Conservation (phyloP, 179 eudicot genomes). For the Gypsophila paniculata region DNA sequence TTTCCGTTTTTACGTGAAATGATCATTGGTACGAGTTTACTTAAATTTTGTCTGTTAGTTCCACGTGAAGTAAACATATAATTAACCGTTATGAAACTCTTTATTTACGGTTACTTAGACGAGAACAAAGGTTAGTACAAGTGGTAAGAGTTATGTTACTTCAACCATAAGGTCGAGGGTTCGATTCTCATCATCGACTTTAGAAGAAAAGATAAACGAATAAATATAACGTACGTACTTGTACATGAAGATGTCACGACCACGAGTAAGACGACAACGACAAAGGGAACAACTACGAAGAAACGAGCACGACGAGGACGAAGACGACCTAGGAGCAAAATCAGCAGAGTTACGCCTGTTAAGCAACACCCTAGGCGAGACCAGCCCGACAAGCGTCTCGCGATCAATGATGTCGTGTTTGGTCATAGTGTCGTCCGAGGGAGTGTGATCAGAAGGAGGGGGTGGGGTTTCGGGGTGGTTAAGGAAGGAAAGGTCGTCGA, state of each 20-base stretch:
- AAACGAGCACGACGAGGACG: conserved; percentile 20
- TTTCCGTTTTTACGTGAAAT: no score
- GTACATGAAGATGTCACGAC: conserved; percentile 74
- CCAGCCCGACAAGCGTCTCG: neutral
- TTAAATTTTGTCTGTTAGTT: no score
- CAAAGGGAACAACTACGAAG: conserved; percentile 59
- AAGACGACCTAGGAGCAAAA: neutral
- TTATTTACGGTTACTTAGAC: no score
- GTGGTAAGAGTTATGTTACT: no score
- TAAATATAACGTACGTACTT: conserved; percentile 29
- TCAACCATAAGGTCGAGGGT: no score
- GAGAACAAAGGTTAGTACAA: no score
- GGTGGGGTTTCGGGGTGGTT: neutral
- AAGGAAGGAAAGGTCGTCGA: conserved; percentile 32
- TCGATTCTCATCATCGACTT: no score
- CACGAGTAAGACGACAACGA: conserved; percentile 47
- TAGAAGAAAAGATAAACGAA: no score
- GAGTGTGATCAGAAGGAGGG: neutral
- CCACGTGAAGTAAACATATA: no score
- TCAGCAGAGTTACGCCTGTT: conserved; percentile 49
- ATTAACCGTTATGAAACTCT: no score
- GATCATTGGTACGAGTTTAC: no score
- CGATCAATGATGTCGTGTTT: neutral
- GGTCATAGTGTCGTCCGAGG: neutral
- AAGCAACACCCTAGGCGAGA: neutral